Evolutionary conservation across 1,284 basidiomycete genomes (phyloP), one percentile per base, ranked within the genome.

Genomic region (Ustilago loliicola): DNA sequence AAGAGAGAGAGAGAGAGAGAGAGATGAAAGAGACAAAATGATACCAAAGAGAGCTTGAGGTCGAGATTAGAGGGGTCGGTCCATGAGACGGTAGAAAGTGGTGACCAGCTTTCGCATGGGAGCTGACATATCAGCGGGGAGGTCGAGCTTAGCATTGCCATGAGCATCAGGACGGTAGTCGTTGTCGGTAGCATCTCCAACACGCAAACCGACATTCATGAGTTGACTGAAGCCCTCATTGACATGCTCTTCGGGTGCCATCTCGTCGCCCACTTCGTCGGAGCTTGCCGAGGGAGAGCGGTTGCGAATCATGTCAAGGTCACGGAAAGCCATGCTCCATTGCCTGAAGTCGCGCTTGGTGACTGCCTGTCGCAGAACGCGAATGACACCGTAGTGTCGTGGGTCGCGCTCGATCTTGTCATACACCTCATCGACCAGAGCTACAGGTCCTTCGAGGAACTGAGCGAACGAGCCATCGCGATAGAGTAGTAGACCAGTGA

Each of bases 271-370:
- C 1, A 48, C 23, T 13, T 36, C 25, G 2, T 64, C 61, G 8
- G 50, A 58, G 29, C 21, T 17, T 4, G 61, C 36, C 1, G 61
- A 50, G 6, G 52, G 57, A 1, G 55, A 50, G 23, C 47, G 57
- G 21, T 52, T 66, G 17, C 34, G 61, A 29, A 67, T 50, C 66
- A 77, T 64, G n/a, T 77, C 74, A 13, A 80, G 60, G 32, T 80
- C 77, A 32, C 77, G 57, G 65, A 70, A 80, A 1, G 69, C 77
- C 77, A 80, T 80, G 38, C 60, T 72, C 77, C 77, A 80, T n/a
- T 74, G 53, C 15, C 50, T 40, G 30, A 80, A 80, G 36, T 75
- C 72, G 6, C 77, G 66, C 74, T 77, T 70, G 48, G 53, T 40
- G 21, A 66, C 71, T 3, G 54, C 30, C 53, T 63, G 63, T 15